Percentiles rank a stretch among this genome's conserved stretches.
phyloP scores from a whole-genome alignment of 495 filamentous ascomycete genomes.

The Friedmanniomyces simplex region DNA sequence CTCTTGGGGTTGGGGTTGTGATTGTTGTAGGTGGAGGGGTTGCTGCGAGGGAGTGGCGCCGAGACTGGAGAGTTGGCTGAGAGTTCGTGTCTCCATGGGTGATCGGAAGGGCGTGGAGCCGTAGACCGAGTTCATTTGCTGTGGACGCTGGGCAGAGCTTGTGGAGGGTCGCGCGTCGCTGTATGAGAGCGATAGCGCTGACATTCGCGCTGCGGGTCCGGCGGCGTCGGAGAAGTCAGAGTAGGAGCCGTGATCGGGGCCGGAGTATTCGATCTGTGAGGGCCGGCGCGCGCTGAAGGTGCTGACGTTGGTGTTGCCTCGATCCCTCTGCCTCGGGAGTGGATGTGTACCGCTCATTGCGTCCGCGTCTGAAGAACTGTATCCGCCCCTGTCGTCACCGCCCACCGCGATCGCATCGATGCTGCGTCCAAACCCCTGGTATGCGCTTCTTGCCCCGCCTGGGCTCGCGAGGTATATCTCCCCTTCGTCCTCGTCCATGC shows the following conservation, averaged over 20 bases:
- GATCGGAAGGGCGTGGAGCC: constrained; percentile 13
- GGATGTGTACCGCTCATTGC: not conserved
- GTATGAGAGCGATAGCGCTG: constrained; percentile 32
- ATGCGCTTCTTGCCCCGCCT: constrained; percentile 28
- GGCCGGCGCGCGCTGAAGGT: constrained; percentile 25
- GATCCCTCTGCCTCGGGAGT: constrained; percentile 7
- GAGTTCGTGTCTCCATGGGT: constrained; percentile 33
- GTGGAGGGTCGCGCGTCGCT: constrained; percentile 19
- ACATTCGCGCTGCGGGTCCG: constrained; percentile 34
- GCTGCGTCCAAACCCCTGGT: constrained; percentile 31
- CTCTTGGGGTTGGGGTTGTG: not conserved
- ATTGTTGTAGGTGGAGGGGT: not conserved
- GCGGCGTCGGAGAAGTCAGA: constrained; percentile 78
- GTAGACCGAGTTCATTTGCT: constrained; percentile 18
- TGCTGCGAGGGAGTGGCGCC: constrained; percentile 27
- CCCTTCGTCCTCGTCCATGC: constrained; percentile 75
- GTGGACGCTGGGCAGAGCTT: constrained; percentile 10
- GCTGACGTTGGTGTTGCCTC: constrained; percentile 4
- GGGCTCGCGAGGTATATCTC: constrained; percentile 63
- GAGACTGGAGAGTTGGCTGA: constrained; percentile 45
- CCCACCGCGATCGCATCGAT: constrained; percentile 18
- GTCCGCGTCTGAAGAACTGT: constrained; percentile 56
- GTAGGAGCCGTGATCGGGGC: constrained; percentile 74
- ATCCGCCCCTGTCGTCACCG: constrained; percentile 35
- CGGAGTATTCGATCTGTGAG: constrained; percentile 65